These are phyloP conservation scores for Calonectria pseudoturangicola DNA, from an alignment of 2,329 filamentous ascomycete species.

Conservation along the genomic window DNA sequence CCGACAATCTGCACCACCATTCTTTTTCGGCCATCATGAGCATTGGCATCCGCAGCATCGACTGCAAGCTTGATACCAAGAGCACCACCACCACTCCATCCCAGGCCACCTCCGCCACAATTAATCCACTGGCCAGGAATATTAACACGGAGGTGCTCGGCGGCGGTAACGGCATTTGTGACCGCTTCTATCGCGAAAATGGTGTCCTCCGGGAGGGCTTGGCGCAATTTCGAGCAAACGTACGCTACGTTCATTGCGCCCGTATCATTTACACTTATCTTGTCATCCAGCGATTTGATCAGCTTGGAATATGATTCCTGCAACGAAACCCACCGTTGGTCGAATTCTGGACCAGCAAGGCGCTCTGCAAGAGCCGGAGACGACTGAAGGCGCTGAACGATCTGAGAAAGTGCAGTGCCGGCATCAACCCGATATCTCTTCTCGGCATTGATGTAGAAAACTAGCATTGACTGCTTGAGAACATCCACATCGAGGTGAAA, in stretches of 20 bases:
- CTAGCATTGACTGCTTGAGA: conserved; percentile 81
- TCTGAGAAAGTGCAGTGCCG: conserved; percentile 78
- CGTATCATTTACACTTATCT: conserved; percentile 62
- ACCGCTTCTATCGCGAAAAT: conserved; percentile 87
- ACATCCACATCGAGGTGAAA: conserved; percentile 80
- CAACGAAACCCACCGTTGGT: background rate
- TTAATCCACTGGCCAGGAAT: conserved; percentile 85
- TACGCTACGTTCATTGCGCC: conserved; percentile 10
- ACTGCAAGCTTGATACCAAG: conserved; percentile 84
- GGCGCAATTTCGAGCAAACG: conserved; percentile 53
- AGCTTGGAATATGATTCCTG: background rate
- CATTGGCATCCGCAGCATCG: conserved; percentile 56
- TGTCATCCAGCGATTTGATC: conserved; percentile 73
- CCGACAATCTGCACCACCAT: conserved; percentile 73
- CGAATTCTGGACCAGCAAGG: conserved; percentile 61
- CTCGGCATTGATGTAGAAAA: conserved; percentile 81
- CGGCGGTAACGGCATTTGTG: conserved; percentile 78
- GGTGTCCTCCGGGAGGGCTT: conserved; percentile 65
- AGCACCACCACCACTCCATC: conserved; percentile 85
- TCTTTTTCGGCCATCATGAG: conserved; percentile 60
- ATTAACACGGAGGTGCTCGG: conserved; percentile 81
- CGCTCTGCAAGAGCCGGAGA: conserved; percentile 69
- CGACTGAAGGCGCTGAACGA: conserved; percentile 66
- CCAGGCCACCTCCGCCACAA: conserved; percentile 85
- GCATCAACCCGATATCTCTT: conserved; percentile 80